phyloP scores from a whole-genome alignment of 768 basidiomycete genomes.

The Hemileccinum impolitum region DNA sequence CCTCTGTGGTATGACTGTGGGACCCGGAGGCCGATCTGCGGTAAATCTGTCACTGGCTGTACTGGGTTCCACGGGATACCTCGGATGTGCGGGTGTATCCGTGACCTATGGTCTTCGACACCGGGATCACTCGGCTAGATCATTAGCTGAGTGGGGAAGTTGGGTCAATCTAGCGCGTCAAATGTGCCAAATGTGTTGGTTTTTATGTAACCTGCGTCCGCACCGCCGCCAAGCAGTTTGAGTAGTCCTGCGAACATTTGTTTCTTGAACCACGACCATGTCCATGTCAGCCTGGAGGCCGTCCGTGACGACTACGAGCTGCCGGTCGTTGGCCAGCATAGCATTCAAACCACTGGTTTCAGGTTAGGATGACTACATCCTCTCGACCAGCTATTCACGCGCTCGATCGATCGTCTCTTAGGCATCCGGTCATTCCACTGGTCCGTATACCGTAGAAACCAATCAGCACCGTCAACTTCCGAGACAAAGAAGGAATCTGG shows the following conservation, averaged over 20 bases:
- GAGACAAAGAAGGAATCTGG: constrained; percentile 25
- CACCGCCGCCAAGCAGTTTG: constrained; percentile 8
- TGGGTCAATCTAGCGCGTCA: not conserved
- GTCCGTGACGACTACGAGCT: constrained; percentile 22
- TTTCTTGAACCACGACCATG: constrained; percentile 28
- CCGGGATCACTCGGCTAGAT: constrained; percentile 13
- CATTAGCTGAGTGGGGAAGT: not conserved
- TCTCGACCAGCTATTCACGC: not conserved
- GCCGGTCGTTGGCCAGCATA: constrained; percentile 17
- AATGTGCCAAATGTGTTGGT: not conserved
- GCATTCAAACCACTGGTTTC: constrained; percentile 19
- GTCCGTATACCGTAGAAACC: constrained; percentile 26
- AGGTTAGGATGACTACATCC: constrained; percentile 16
- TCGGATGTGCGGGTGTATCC: constrained; percentile 10
- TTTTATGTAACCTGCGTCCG: constrained; percentile 26
- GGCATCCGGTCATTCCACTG: constrained; percentile 31
- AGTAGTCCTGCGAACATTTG: constrained; percentile 15
- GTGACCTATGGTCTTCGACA: not conserved
- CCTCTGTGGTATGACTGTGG: not conserved
- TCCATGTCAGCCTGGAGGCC: constrained; percentile 31
- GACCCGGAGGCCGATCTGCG: constrained; percentile 11
- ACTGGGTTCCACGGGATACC: constrained; percentile 6
- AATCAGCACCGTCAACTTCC: constrained; percentile 6
- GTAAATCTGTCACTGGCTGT: not conserved
- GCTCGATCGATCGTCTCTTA: constrained; percentile 5